Evolutionary conservation across 768 basidiomycete species (phyloP), one percentile per base, ranked within the genome.

Genomic region (Tulasnella sp.): DNA sequence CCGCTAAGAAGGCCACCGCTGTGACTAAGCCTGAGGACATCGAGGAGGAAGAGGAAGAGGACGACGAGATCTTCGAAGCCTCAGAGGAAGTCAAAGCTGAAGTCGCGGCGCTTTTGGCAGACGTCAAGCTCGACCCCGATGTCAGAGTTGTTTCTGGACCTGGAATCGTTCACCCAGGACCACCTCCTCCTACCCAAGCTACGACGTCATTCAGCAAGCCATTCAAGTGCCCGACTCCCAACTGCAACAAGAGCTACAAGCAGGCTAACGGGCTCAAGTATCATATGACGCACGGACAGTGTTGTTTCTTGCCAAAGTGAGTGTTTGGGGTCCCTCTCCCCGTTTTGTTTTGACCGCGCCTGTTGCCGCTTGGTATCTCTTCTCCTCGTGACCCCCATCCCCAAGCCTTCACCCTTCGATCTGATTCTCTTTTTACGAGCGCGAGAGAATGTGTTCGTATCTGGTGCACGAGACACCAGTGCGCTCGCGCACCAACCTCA

Each of bases 171-270:
- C 78, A 79, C 71, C 78, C 78, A 8, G 78, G 52, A 86, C 93
- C 74, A 84, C 79, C 80, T 3, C 78, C 58, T 38, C 79, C 78
- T 40, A 79, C 62, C 21, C n/a, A 75, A 21, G 68, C 75, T 2
- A 27, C 74, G 34, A 81, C 76, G 52, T 74, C 72, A 19, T 36
- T 62, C 19, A 56, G 27, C 40, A 82, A 82, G 76, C 85, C 85
- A 12, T 86, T 84, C 83, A 80, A 91, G 72, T 98, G 96, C 87
- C 96, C 96, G 14, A 97, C 97, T 85, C 91, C 94, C 0, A 95
- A 96, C 81, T 98, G 96, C 88, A 95, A 94, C 87, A 98, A 98
- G 88, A 90, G 90, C 75, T 98, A 97, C 88, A 97, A 97, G 88
- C 96, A 97, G 85, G 94, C 94, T 62, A 98, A 98, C 82, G 92